Evolutionary conservation across 2,329 filamentous ascomycete species (phyloP), one percentile per base, ranked within the genome.

Genomic region (Alternaria rosae): DNA sequence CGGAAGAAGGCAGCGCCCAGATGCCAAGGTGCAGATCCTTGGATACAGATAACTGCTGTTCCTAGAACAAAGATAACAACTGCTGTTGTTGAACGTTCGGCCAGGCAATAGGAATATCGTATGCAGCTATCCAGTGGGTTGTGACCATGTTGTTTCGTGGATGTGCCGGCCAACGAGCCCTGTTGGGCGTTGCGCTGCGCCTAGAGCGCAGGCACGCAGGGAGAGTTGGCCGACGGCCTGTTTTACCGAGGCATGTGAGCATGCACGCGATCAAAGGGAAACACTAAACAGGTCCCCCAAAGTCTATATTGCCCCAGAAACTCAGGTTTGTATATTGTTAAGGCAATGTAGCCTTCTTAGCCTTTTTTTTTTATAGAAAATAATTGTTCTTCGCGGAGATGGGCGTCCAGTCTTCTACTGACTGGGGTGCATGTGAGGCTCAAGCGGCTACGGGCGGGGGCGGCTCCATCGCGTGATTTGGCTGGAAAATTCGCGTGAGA

Each of bases 1-100:
- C 60, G 61, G 57, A 58, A 57, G 23, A 28, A 47, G 43, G 42
- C 41, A 47, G 61, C 54, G 56, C 66, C 63, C 53, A 66, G 62
- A 58, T 61, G 66, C 65, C 65, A 60, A 68, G 68, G 30, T 61
- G 66, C 59, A 66, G 65, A 68, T 70, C 67, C 38, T 23, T 56
- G 35, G 35, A 38, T 38, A 38, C 35, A 38, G 35, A 38, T 38
- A 38, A 38, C 35, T 38, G 35, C 35, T 38, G 35, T 38, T 38
- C 35, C 35, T 17, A n/a, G 47, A 51, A 32, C 47, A 15, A 17
- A 51, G 47, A 51, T 51, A 51, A 51, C 47, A 21, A 21, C 47
- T 51, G 47, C 44, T 38, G 20, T 25, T 28, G 13, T 50, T n/a
- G 13, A 25, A 38, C 47, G 21, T 32, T 51, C 9, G 21, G 6